Evolutionary conservation across 1,284 basidiomycete genomes (phyloP).

Genomic region (Ceratobasidium sp.): DNA sequence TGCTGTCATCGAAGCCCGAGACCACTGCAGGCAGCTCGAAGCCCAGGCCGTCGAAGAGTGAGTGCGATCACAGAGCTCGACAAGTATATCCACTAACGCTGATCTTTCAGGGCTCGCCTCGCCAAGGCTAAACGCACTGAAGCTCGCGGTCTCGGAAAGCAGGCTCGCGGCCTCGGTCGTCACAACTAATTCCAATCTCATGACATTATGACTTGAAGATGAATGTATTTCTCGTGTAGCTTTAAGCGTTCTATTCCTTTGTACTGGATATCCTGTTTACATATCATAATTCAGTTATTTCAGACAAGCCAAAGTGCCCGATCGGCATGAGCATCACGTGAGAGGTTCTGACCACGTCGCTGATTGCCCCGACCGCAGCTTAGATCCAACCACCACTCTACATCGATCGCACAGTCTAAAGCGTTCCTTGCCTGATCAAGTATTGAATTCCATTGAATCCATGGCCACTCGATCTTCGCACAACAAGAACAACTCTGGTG

Average conservation of each 20-base stretch:
- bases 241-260: background rate
- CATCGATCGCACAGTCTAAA: background rate
- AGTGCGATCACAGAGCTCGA: background rate
- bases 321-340: conserved; percentile 26
- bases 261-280: conserved; percentile 3
- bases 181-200: conserved; percentile 12
- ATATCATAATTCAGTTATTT: conserved; percentile 3
- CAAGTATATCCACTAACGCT: background rate
- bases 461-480: conserved; percentile 52
- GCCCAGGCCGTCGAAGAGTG: conserved; percentile 28
- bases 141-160: conserved; percentile 31
- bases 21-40: conserved; percentile 26
- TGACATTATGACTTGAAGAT: conserved; percentile 14
- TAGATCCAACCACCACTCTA: conserved; percentile 18
- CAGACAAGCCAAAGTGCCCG: background rate
- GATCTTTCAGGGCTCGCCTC: conserved; percentile 6
- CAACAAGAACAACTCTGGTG: conserved; percentile 87
- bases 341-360: conserved; percentile 32
- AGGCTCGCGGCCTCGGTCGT: conserved; percentile 27
- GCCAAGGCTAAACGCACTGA: conserved; percentile 34
- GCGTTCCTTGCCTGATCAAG: background rate
- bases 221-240: background rate
- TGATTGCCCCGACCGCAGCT: background rate
- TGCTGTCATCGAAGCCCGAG: conserved; percentile 19
- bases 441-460: background rate